phyloP scores from a whole-genome alignment of 23 red algal genomes.

The Pyropia haitanensis region DNA sequence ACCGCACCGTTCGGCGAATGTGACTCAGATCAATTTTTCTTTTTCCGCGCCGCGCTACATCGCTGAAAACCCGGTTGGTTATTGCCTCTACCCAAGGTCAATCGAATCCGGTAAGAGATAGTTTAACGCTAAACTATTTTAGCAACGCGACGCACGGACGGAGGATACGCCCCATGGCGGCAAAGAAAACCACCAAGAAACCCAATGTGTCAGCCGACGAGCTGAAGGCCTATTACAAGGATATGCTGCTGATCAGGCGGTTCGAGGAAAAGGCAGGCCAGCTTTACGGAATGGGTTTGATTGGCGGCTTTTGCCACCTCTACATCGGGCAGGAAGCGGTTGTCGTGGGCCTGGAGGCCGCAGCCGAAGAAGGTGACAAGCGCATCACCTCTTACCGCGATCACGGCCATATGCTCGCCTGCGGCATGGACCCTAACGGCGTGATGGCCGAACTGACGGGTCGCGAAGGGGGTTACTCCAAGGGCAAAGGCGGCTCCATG shows the following conservation, averaged over 20 bases:
- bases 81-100: too few species aligned
- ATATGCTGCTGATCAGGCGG: slow-evolving; percentile 79
- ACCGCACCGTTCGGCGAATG: too few species aligned
- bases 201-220: too few species aligned
- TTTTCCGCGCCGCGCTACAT: too few species aligned
- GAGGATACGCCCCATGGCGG: too few species aligned
- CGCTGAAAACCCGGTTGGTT: too few species aligned
- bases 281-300: slow-evolving; percentile 63
- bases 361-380: slow-evolving; percentile 53
- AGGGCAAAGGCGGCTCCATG: slow-evolving; percentile 94
- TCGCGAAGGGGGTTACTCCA: slow-evolving; percentile 47
- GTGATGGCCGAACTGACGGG: slow-evolving; percentile 83
- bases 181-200: too few species aligned
- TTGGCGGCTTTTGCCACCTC: slow-evolving; percentile 92
- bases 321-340: slow-evolving; percentile 97
- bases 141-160: too few species aligned
- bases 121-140: too few species aligned
- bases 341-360: slow-evolving; percentile 77
- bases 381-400: slow-evolving; percentile 92
- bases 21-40: too few species aligned
- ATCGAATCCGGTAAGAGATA: too few species aligned
- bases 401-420: slow-evolving; percentile 76
- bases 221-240: slow-evolving; percentile 49
- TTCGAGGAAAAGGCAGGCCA: slow-evolving; percentile 80
- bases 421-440: slow-evolving; percentile 51